Evolutionary conservation across 495 filamentous ascomycete genomes (phyloP).

Genomic region (Tuber microsphaerosporum): DNA sequence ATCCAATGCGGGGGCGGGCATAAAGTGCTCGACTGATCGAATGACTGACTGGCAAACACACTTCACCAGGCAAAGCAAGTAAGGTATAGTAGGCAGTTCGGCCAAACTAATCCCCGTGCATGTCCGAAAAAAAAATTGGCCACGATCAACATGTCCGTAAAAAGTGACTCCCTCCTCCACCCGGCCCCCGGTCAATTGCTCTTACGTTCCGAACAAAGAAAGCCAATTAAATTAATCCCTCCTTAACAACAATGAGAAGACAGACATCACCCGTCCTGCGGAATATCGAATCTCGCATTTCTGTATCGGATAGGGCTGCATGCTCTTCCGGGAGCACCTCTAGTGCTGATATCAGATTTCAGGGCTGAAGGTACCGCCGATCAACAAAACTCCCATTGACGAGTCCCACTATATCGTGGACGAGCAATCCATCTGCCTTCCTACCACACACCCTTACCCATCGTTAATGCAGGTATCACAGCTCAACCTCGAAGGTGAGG

Average conservation of each 20-base stretch:
- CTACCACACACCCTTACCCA: not conserved
- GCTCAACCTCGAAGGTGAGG: not conserved
- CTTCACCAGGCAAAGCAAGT: not conserved
- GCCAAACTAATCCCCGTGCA: constrained; percentile 2
- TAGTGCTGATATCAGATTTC: constrained; percentile 1
- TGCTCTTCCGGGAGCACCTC: not conserved
- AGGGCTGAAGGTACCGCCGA: not conserved
- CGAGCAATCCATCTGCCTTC: not conserved
- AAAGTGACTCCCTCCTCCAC: not conserved
- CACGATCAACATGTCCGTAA: not conserved
- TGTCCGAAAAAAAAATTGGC: not conserved
- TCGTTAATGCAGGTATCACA: not conserved
- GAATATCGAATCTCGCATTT: not conserved
- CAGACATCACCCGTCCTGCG: not conserved
- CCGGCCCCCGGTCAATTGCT: not conserved
- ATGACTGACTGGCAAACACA: not conserved
- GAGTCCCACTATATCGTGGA: not conserved
- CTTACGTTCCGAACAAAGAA: not conserved
- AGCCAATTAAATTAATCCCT: constrained; percentile 1
- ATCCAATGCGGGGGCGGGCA: constrained; percentile 1
- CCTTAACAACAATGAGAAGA: not conserved
- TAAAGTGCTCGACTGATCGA: not conserved
- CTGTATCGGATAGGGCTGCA: constrained; percentile 1
- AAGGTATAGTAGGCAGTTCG: not conserved
- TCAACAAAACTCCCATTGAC: not conserved